Conservation (phyloP, 768 basidiomycete species). For the Agrocybe pediades region DNA sequence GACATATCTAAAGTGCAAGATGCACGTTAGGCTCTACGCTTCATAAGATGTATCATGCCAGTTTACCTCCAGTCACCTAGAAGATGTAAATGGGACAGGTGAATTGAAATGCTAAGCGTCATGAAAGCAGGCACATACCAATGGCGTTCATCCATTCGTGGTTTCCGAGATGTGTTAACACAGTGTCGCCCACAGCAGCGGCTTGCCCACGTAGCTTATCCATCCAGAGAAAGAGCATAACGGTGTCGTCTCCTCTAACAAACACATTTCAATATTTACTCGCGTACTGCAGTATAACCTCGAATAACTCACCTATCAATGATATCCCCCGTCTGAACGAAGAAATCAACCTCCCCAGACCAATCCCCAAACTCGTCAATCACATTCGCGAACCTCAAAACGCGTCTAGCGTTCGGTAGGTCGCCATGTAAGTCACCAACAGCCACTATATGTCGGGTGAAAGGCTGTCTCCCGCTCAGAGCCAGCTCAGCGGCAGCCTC, state of each 20-base stretch:
- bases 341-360: slow-evolving; percentile 80
- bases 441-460: slow-evolving; percentile 70
- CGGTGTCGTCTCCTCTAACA: slow-evolving; percentile 84
- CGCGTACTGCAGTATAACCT: too few relatives aligned
- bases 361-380: slow-evolving; percentile 74
- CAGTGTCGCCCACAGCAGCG: slow-evolving; percentile 59
- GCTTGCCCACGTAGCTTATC: slow-evolving; percentile 82
- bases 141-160: slow-evolving; percentile 97
- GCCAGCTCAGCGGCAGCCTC: slow-evolving; percentile 8
- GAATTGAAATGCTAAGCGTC: slow-evolving; percentile 2
- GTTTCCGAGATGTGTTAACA: slow-evolving; percentile 86
- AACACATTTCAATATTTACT: too few relatives aligned
- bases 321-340: slow-evolving; percentile 96
- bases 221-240: slow-evolving; percentile 83
- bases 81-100: background rate
- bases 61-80: slow-evolving; percentile 81
- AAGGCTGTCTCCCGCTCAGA: slow-evolving; percentile 26
- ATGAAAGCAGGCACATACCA: slow-evolving; percentile 38
- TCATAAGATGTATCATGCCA: background rate
- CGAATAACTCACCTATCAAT: slow-evolving; percentile 78
- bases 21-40: background rate
- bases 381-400: slow-evolving; percentile 80
- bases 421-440: slow-evolving; percentile 95
- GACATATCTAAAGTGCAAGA: slow-evolving; percentile 64
- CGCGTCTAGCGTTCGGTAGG: slow-evolving; percentile 72